Percentiles rank a stretch among this genome's conserved stretches.
Conservation (phyloP, 2,329 filamentous ascomycete genomes). For the Cladosporium sp. region DNA sequence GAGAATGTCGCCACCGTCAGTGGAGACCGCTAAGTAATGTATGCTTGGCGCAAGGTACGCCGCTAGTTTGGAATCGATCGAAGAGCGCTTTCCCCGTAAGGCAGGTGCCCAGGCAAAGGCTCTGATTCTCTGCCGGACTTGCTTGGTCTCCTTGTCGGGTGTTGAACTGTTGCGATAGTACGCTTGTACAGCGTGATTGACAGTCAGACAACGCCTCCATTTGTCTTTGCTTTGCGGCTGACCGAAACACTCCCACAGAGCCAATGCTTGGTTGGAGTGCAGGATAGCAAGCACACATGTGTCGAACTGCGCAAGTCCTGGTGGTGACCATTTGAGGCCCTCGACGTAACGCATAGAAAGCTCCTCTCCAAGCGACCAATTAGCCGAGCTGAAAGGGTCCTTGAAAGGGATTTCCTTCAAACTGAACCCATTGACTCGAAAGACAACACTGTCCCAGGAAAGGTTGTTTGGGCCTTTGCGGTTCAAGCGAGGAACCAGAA, state of each 20-base stretch:
- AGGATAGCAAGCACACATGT: conserved; percentile 53
- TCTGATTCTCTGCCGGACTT: conserved; percentile 36
- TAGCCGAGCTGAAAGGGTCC: conserved; percentile 41
- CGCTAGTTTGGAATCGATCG: background rate
- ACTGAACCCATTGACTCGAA: conserved; percentile 52
- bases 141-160: conserved; percentile 22
- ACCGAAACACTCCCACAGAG: conserved; percentile 51
- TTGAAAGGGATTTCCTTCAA: conserved; percentile 44
- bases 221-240: conserved; percentile 36
- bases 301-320: conserved; percentile 51
- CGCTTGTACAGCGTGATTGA: conserved; percentile 46
- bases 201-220: conserved; percentile 51
- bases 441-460: conserved; percentile 33
- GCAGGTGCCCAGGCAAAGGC: conserved; percentile 39
- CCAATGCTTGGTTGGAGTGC: conserved; percentile 54
- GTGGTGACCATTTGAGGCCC: conserved; percentile 53
- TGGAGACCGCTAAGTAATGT: conserved; percentile 36
- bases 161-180: conserved; percentile 33
- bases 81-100: background rate
- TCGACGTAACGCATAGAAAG: conserved; percentile 49
- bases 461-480: conserved; percentile 27
- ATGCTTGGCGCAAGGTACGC: background rate
- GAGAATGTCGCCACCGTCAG: conserved; percentile 39
- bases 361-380: conserved; percentile 57
- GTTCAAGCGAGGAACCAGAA: conserved; percentile 37